Evolutionary conservation across 352 stramenopile species (phyloP), one percentile per base, ranked within the genome.

Genomic region (Phytophthora macrochlamydospora): DNA sequence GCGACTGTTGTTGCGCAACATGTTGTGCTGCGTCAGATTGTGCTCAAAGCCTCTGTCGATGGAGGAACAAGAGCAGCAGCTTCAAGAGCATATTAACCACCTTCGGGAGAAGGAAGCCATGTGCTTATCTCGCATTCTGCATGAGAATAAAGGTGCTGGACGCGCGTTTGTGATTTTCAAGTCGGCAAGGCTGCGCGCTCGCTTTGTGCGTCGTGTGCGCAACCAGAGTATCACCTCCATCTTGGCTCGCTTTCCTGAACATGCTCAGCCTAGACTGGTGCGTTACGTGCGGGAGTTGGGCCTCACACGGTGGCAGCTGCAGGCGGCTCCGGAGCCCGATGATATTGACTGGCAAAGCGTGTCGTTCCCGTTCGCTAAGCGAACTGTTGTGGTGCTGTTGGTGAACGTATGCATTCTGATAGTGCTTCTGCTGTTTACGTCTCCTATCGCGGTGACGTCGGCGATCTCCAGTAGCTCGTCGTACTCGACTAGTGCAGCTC

Each of bases 331-430:
- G 0, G 87, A 95, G 44, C 87, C 87, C 0, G 87, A 95, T 50
- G 87, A 95, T 51, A 80, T 95, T 46, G 87, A 95, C 73, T 95
- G 87, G 87, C 73, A 93, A 57, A 93, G 82, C 62, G 85, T 95
- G 18, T 92, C 83, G 51, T 92, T 89, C 60, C 87, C 87, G 46
- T 92, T 92, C 56, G 83, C 83, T 3, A 92, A 94, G 73, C 83
- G 87, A 29, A 93, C 85, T 46, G 62, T 83, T 24, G 75, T 85
- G 7, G 84, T 92, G 30, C 51, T 91, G 48, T 53, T 92, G 45
- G 81, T 95, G 32, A 94, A 95, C 63, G 63, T 91, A 42, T 79
- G 79, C 51, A 93, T 95, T 53, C 73, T 93, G 4, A 65, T 81
- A 31, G 70, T 95, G 55, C 76, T 95, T 7, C 60, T 95, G 31